Percentiles rank a stretch among this genome's conserved stretches.
Conservation (phyloP, 495 filamentous ascomycete species). For the Elaphomyces granulatus region DNA sequence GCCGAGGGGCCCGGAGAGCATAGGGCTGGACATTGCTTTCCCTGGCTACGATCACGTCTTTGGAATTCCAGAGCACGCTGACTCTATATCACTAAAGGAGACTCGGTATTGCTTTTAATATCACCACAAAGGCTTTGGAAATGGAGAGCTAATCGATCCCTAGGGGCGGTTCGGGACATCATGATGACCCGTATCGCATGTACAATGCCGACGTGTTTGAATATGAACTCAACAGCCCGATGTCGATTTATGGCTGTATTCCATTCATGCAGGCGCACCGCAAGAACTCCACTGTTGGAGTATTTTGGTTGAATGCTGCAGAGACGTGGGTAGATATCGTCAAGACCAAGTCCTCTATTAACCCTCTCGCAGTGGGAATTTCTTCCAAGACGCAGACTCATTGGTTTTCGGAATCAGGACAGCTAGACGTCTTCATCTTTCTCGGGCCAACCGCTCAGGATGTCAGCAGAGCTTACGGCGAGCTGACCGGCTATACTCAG, state of each 20-base stretch:
- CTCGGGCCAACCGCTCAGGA: constrained; percentile 75
- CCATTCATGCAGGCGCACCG: constrained; percentile 95
- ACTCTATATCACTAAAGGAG: constrained; percentile 71
- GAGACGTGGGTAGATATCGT: constrained; percentile 95
- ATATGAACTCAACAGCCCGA: constrained; percentile 89
- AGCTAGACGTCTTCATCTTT: constrained; percentile 87
- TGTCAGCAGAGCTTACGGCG: constrained; percentile 63
- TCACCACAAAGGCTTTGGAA: background rate
- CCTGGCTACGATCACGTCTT: constrained; percentile 84
- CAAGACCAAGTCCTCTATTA: constrained; percentile 60
- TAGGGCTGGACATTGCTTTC: constrained; percentile 83
- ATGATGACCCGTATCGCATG: constrained; percentile 82
- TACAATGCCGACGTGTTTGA: constrained; percentile 98
- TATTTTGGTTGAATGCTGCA: constrained; percentile 97
- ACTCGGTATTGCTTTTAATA: constrained; percentile 41
- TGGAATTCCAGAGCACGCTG: constrained; percentile 89
- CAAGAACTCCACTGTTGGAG: constrained; percentile 82
- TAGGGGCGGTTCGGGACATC: constrained; percentile 66
- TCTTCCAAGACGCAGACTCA: constrained; percentile 72
- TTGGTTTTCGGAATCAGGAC: constrained; percentile 87
- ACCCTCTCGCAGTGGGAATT: constrained; percentile 61
- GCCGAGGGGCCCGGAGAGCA: constrained; percentile 76
- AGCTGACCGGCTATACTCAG: constrained; percentile 87
- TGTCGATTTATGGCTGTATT: constrained; percentile 95
- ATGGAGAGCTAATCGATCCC: constrained; percentile 9